Evolutionary conservation across 495 filamentous ascomycete species (phyloP), one percentile per base, ranked within the genome.

Genomic region (Aspergillus bridgeri): DNA sequence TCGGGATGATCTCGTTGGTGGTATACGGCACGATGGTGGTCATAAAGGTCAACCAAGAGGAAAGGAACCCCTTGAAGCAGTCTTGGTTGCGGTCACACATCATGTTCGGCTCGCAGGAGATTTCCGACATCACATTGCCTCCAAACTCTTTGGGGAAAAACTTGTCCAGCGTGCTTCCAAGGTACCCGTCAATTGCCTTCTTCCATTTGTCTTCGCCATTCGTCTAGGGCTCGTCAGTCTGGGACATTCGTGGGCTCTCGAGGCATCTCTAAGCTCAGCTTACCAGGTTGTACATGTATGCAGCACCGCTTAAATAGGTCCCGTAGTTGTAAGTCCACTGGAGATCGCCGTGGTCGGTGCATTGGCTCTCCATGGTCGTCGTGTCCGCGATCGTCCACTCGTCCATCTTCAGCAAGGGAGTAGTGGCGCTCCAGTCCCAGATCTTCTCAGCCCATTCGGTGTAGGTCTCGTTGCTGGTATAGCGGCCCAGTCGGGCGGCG

Each of bases 261-360:
- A 25, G 50, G 29, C 17, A 19, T 20, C 22, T 38, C 9, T 13
- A 11, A 13, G 13, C 33, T 42, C 20, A 21, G 60, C 75, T 53
- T 74, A 84, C 83, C 58, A 83, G 66, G 65, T 92, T 91, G 75
- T 87, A 89, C 88, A 93, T 91, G 65, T 84, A 82, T 18, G 87
- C 87, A 5, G 87, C 82, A 13, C 90, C 90, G 54, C 82, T 82
- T 45, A 92, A 75, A 66, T 83, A 90, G 17, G 88, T 86, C 45
- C 83, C 90, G 38, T 87, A 81, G 68, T 89, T 89, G 72, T 92
- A 92, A 1, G 83, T 82, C 86, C 86, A 92, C 70, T 91, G 87
- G 49, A 84, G 77, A 58, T 79, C 69, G 58, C 85, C 85, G 58
- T 85, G 74, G 29, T 80, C 64, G 11, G 69, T 74, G 72, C 90